Percentiles rank a stretch among this genome's conserved stretches.
Evolutionary conservation across 768 basidiomycete genomes (phyloP).

Genomic region (Calvatia gigantea): DNA sequence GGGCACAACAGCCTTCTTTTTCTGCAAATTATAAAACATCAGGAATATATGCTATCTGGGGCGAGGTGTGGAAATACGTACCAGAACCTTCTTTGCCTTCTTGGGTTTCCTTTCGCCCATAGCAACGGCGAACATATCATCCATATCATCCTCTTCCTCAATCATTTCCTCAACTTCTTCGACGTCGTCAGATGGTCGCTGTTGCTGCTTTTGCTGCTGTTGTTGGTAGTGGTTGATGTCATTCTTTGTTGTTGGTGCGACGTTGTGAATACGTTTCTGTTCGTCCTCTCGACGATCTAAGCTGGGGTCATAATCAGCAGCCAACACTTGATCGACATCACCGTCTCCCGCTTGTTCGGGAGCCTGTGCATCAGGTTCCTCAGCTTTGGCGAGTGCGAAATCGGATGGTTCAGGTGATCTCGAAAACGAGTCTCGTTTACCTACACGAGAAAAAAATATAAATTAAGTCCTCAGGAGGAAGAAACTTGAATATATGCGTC

Average conservation of each 20-base stretch:
- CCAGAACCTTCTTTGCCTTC: conserved; percentile 52
- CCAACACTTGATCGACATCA: conserved; percentile 70
- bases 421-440: conserved; percentile 51
- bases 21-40: not conserved
- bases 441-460: conserved; percentile 23
- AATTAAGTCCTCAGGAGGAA: too few relatives aligned
- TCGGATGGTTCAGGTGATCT: conserved; percentile 53
- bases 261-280: conserved; percentile 47
- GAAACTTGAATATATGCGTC: not conserved
- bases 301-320: conserved; percentile 85
- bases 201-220: too few relatives aligned
- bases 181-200: conserved; percentile 37
- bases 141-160: conserved; percentile 82
- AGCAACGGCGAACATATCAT: conserved; percentile 91
- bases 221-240: too few relatives aligned
- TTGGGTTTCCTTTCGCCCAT: conserved; percentile 49
- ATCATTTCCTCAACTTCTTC: conserved; percentile 57
- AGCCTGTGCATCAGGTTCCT: conserved; percentile 46
- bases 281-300: conserved; percentile 84
- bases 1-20: conserved; percentile 50
- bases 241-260: conserved; percentile 25
- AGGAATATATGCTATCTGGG: not conserved
- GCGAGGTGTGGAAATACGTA: conserved; percentile 26
- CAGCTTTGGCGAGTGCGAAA: conserved; percentile 70
- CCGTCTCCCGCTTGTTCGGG: conserved; percentile 35